These are phyloP conservation scores for Schizochytrium sp. DNA, from an alignment of 108 stramenopile genomes.

Conservation along the genomic window DNA sequence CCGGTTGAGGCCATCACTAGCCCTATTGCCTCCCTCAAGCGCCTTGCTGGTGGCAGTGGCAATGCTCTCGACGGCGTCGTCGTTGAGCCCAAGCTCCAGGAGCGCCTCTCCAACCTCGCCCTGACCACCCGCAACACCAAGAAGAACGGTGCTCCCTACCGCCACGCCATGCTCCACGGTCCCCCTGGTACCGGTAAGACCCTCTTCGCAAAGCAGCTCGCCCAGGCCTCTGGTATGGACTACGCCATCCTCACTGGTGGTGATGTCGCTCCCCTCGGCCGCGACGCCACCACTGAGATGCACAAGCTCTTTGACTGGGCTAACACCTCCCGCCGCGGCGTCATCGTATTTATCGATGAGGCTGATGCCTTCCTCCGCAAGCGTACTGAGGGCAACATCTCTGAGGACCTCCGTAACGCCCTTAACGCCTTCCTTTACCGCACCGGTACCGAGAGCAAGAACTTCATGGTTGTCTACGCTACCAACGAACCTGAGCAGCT, in stretches of 20 bases:
- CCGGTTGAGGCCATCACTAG: slow-evolving; percentile 44
- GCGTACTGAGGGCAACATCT: slow-evolving; percentile 71
- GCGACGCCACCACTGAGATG: slow-evolving; percentile 84
- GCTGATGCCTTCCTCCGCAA: slow-evolving; percentile 83
- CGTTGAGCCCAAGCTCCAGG: slow-evolving; percentile 77
- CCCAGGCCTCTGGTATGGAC: slow-evolving; percentile 80
- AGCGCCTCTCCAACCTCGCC: slow-evolving; percentile 78
- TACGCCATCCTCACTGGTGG: slow-evolving; percentile 89
- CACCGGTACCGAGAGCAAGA: slow-evolving; percentile 81
- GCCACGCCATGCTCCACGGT: slow-evolving; percentile 81
- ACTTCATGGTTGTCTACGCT: slow-evolving; percentile 87
- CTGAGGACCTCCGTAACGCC: slow-evolving; percentile 80
- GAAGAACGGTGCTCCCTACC: slow-evolving; percentile 81
- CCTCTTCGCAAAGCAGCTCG: slow-evolving; percentile 78
- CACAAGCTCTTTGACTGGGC: slow-evolving; percentile 86
- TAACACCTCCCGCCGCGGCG: slow-evolving; percentile 74
- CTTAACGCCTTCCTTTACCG: slow-evolving; percentile 85
- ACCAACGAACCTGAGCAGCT: slow-evolving; percentile 85
- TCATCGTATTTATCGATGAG: slow-evolving; percentile 87
- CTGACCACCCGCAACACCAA: slow-evolving; percentile 80
- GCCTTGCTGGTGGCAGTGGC: slow-evolving; percentile 62
- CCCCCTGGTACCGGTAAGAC: slow-evolving; percentile 86
- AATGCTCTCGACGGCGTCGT: slow-evolving; percentile 77
- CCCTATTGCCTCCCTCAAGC: slow-evolving; percentile 42
- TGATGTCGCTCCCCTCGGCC: slow-evolving; percentile 86